phyloP scores from a whole-genome alignment of 768 basidiomycete genomes.

The Mycena maculata region DNA sequence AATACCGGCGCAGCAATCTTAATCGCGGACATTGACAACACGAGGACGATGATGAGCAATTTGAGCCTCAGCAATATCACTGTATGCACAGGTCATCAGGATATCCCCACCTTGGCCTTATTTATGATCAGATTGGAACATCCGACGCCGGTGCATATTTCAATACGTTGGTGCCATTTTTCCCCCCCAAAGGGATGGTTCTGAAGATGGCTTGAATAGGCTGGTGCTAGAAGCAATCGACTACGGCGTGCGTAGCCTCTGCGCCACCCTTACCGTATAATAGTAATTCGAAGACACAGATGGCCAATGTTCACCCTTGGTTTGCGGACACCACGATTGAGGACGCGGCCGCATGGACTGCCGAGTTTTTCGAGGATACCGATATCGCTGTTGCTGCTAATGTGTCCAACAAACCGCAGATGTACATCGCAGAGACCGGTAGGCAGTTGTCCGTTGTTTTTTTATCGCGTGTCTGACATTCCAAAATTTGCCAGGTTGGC shows the following conservation, averaged over 20 bases:
- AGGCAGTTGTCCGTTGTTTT: conserved; percentile 40
- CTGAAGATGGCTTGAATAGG: too few species aligned
- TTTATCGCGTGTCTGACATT: background rate
- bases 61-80: conserved; percentile 73
- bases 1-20: conserved; percentile 72
- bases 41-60: conserved; percentile 62
- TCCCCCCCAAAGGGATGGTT: too few species aligned
- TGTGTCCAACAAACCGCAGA: conserved; percentile 77
- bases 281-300: conserved; percentile 49
- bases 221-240: conserved; percentile 71
- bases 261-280: background rate
- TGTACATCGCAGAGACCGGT: conserved; percentile 96
- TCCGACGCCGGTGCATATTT: conserved; percentile 89
- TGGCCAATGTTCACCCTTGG: conserved; percentile 95
- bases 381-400: conserved; percentile 67
- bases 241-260: conserved; percentile 63
- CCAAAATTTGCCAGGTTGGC: conserved; percentile 57
- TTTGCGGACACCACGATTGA: conserved; percentile 84
- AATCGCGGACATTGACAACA: conserved; percentile 74
- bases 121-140: conserved; percentile 19
- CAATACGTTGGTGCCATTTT: conserved; percentile 74
- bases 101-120: background rate
- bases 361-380: conserved; percentile 76
- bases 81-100: conserved; percentile 62
- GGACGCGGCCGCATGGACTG: conserved; percentile 84